A percentile compares a stretch with the other conserved stretches of the same genome.
phyloP scores from a whole-genome alignment of 345 rosid genomes.

The Iberis pinnata region DNA sequence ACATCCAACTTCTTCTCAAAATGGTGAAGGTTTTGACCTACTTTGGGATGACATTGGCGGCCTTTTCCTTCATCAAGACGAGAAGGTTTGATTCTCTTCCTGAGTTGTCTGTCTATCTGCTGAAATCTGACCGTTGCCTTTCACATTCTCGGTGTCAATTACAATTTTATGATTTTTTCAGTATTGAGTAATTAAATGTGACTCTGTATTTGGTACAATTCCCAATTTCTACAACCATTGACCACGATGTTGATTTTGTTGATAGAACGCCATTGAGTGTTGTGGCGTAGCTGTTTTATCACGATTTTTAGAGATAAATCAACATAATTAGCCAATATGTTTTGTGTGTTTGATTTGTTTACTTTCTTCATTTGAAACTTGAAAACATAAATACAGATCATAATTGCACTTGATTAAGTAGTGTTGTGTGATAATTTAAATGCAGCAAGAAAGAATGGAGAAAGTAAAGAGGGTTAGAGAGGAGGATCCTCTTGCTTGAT shows the following conservation, averaged over 20 bases:
- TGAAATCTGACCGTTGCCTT: not conserved
- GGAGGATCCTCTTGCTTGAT: slow-evolving; percentile 40
- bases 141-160: not conserved
- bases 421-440: not conserved
- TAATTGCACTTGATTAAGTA: not conserved
- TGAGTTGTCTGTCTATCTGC: too few species aligned
- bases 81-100: slow-evolving; percentile 36
- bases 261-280: too few species aligned
- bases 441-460: slow-evolving; percentile 56
- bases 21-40: slow-evolving; percentile 70
- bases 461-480: slow-evolving; percentile 44
- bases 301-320: too few species aligned
- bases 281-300: too few species aligned
- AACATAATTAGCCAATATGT: too few species aligned
- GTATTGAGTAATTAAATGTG: too few species aligned
- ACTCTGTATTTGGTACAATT: not conserved
- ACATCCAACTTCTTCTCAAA: too few species aligned
- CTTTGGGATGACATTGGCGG: slow-evolving; percentile 69
- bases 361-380: not conserved
- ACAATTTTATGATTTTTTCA: not conserved
- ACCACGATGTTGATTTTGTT: too few species aligned
- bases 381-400: not conserved
- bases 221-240: too few species aligned
- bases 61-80: slow-evolving; percentile 66
- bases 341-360: not conserved